Evolutionary conservation across 169 alveolate genomes (phyloP).

Genomic region (Perkinsus chesapeaki): DNA sequence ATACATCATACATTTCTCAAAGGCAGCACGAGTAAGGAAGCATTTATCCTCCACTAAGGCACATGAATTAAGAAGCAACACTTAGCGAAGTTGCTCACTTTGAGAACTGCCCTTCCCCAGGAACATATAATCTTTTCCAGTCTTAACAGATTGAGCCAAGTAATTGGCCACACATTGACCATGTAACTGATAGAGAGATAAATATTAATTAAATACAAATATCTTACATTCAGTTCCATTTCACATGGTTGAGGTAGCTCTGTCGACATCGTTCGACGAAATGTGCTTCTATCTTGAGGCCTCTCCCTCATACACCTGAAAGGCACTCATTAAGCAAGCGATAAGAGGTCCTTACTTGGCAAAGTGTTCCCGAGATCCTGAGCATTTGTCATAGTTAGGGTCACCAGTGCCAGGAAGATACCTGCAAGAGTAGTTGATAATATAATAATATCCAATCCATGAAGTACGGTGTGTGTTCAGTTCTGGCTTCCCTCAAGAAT

Average conservation of each 20-base stretch:
- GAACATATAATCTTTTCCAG: neutral
- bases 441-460: neutral
- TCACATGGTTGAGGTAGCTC: neutral
- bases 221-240: neutral
- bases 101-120: neutral
- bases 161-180: neutral
- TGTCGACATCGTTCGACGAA: neutral
- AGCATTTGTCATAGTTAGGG: neutral
- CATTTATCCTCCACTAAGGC: neutral
- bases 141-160: neutral
- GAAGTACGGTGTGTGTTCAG: neutral
- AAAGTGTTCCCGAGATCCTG: neutral
- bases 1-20: neutral
- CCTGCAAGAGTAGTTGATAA: neutral
- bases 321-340: neutral
- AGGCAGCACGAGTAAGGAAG: neutral
- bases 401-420: neutral
- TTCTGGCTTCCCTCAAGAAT: neutral
- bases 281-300: neutral
- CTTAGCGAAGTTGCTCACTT: neutral
- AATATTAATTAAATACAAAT: neutral
- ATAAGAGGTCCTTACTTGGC: neutral
- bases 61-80: neutral
- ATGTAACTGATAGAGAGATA: neutral
- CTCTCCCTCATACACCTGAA: neutral